phyloP scores from a whole-genome alignment of 768 basidiomycete species.

The Hydnum rufescens region DNA sequence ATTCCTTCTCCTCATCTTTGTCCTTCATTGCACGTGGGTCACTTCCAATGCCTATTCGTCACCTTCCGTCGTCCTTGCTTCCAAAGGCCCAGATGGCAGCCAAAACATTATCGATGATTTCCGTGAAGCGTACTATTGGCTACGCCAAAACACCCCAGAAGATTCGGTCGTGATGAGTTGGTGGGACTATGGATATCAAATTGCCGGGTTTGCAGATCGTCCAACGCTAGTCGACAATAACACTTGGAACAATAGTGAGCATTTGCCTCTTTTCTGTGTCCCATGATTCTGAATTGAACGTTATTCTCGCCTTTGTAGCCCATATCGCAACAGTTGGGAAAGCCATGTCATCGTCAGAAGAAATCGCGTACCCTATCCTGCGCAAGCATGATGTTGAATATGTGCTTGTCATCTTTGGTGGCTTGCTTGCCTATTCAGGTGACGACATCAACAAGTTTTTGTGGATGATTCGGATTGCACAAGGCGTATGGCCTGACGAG shows the following conservation, averaged over 20 bases:
- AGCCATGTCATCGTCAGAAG: constrained; percentile 88
- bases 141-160: constrained; percentile 83
- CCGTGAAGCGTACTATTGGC: constrained; percentile 98
- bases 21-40: constrained; percentile 92
- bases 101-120: constrained; percentile 97
- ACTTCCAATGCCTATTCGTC: constrained; percentile 92
- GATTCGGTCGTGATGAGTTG: constrained; percentile 94
- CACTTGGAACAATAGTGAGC: constrained; percentile 98
- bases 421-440: constrained; percentile 87
- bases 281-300: no score
- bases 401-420: constrained; percentile 93
- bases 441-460: constrained; percentile 99
- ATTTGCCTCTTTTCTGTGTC: constrained; percentile 1
- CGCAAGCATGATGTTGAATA: constrained; percentile 96
- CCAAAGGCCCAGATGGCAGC: constrained; percentile 57
- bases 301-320: constrained; percentile 39
- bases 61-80: constrained; percentile 87
- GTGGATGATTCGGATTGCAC: constrained; percentile 93
- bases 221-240: constrained; percentile 96
- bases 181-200: constrained; percentile 99
- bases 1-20: constrained; percentile 72
- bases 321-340: constrained; percentile 99
- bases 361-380: constrained; percentile 91
- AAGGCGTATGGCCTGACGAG: constrained; percentile 96
- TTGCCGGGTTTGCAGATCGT: constrained; percentile 96